Evolutionary conservation across 2,329 filamentous ascomycete species (phyloP).

Genomic region (Ceratocystis lukuohia): DNA sequence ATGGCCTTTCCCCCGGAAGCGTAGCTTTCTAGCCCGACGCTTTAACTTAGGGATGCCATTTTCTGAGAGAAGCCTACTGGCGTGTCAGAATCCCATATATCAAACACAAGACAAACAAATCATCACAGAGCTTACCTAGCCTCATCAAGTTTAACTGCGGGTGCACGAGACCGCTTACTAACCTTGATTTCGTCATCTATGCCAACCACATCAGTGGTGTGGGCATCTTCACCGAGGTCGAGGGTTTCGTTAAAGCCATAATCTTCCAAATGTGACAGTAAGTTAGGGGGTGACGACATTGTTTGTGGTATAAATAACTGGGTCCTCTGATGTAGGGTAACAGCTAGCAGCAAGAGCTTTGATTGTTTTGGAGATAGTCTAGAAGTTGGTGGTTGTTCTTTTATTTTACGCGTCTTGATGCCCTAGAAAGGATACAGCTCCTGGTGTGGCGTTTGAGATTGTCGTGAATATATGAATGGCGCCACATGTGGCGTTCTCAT

Average conservation of each 20-base stretch:
- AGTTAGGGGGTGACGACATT: conserved; percentile 7
- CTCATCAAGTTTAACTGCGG: conserved; percentile 79
- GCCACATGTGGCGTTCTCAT: not conserved
- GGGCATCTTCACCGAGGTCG: conserved; percentile 23
- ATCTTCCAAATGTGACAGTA: conserved; percentile 56
- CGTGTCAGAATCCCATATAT: not conserved
- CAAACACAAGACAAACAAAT: not conserved
- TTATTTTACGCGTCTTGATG: conserved; percentile 7
- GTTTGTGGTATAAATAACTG: not conserved
- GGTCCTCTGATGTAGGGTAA: not conserved
- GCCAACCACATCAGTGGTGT: conserved; percentile 47
- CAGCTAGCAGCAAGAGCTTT: not conserved
- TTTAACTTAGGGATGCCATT: conserved; percentile 74
- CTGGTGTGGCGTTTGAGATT: not conserved
- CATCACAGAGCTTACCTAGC: conserved; percentile 36
- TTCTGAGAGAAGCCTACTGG: conserved; percentile 58
- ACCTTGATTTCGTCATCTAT: conserved; percentile 80
- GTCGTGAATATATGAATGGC: not conserved
- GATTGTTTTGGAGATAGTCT: no score
- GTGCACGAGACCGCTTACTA: conserved; percentile 55
- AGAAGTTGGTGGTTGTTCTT: no score
- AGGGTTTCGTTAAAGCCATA: conserved; percentile 54
- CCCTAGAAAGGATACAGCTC: conserved; percentile 14
- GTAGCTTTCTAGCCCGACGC: conserved; percentile 55
- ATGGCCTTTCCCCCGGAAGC: conserved; percentile 84